phyloP scores from a whole-genome alignment of 1,284 basidiomycete genomes.

The Naganishia sp. region DNA sequence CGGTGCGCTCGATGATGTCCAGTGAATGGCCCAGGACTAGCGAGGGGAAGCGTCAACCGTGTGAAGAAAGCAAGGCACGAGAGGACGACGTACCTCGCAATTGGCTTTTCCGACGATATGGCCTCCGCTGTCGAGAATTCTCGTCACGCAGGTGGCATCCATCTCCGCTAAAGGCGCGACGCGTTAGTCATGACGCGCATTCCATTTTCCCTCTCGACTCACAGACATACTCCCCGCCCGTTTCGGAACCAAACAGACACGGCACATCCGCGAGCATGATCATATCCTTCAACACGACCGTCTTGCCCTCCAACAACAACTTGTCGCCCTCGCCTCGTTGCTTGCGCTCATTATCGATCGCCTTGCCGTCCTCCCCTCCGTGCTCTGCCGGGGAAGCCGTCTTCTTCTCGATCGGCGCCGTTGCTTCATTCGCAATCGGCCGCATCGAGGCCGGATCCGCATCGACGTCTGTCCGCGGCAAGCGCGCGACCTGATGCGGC shows the following conservation, averaged over 20 bases:
- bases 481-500: slow-evolving; percentile 12
- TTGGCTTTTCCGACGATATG: slow-evolving; percentile 56
- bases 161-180: slow-evolving; percentile 34
- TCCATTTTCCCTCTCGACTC: not conserved
- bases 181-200: not conserved
- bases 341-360: slow-evolving; percentile 28
- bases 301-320: slow-evolving; percentile 38
- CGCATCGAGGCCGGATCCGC: slow-evolving; percentile 18
- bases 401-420: slow-evolving; percentile 14
- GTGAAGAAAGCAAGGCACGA: slow-evolving; percentile 2
- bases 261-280: slow-evolving; percentile 37
- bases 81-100: slow-evolving; percentile 46
- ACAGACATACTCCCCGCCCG: slow-evolving; percentile 28
- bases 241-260: slow-evolving; percentile 35
- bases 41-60: slow-evolving; percentile 1
- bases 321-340: slow-evolving; percentile 17
- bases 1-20: slow-evolving; percentile 48
- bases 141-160: slow-evolving; percentile 58
- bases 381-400: not conserved
- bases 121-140: slow-evolving; percentile 57
- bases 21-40: slow-evolving; percentile 27
- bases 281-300: slow-evolving; percentile 40
- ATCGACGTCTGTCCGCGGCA: slow-evolving; percentile 15
- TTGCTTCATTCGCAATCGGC: slow-evolving; percentile 17
- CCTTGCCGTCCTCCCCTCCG: slow-evolving; percentile 26